Evolutionary conservation across 179 eudicot species (phyloP), one percentile per base, ranked within the genome.

Genomic region (Camellia oleifera): DNA sequence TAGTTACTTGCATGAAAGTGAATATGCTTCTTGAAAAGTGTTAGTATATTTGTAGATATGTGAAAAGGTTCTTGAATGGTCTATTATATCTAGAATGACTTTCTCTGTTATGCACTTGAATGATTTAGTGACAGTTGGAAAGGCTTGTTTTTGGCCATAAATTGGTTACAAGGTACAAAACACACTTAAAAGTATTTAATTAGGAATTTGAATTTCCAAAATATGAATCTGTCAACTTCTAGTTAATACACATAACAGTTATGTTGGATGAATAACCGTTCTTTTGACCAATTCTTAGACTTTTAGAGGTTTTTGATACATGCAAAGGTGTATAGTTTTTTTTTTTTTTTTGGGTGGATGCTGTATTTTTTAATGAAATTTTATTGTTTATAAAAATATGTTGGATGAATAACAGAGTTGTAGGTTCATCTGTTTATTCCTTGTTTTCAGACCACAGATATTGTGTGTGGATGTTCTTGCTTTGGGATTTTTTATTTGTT

Each of bases 1-100:
- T 61, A 23, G 44, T 69, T 44, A 40, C 71, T 76, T 76, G 69
- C 32, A 17, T 76, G 53, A 42, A 14, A 63, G 45, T 46, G 54
- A 52, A 60, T 75, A 26, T 52, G 68, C 45, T 32, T 63, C 63
- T 14, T 45, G 45, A 58, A 26, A 46, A 53, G 9, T 42, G 10
- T 42, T 42, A 46, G 0, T 9, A 57, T 17, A 3, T 26, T 7
- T 56, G 14, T 56, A 54, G 12, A 56, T 54, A 8, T 54, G 13
- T 63, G 67, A 10, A 23, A 64, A 7, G 20, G 11, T 56, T 63
- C 45, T 63, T 50, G 58, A 20, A 10, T 48, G 42, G 11, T 50
- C 11, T 63, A 11, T 7, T 63, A 18, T 18, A 12, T 4, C 20
- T 66, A 26, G 56, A 67, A 68, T 40, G 75, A 72, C 52, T 15